Base-by-base conservation (phyloP, 192 early-diverging fungal genomes). In the Phycomyces nitens region DNA sequence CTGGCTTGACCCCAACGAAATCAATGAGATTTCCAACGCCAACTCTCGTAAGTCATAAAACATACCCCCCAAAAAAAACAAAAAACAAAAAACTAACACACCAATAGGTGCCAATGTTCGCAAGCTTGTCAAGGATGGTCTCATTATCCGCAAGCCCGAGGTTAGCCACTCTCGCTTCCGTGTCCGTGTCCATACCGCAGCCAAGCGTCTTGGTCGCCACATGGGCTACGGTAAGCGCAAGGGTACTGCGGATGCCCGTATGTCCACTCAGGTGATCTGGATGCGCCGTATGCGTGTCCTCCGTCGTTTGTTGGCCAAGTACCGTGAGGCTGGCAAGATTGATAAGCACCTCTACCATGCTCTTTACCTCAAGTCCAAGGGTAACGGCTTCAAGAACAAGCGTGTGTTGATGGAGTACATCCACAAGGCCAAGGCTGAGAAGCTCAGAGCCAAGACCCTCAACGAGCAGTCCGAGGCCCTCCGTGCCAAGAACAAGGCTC, bases 301-400 rank as follows among this genome's bases (percentile, higher is more conserved):
- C 65, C 90, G 96, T 71, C 89, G 92, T 67, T 85, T 98, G 39
- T 84, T 98, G 68, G 82, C 91, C 85, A 97, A 96, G 84, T 98
- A 98, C 93, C 87, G 96, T 67, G 96, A 97, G 82, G 77, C 89
- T 75, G 91, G 90, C 71, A 98, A 98, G 90, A 97, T 98, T 70
- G 95, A 98, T 84, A 86, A 88, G 74, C 95, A 97, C 86, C 85
- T 98, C 88, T 89, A 86, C 44, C 96, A 95, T 82, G 80, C 83
- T 74, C 86, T 98, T 70, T 98, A 98, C 89, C 77, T 95, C 74
- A 97, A 96, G 88, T 84, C 94, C 63, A 98, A 98, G 92, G 96
- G 96, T 96, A 97, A 95, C 83, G 93, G 93, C 63, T 98, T 98
- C 88, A 98, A 98, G 92, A 98, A 96, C 93, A 98, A 98, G 91